Evolutionary conservation across 805 yeast species (phyloP).

Genomic region (Wickerhamiella kurtzmanii): DNA sequence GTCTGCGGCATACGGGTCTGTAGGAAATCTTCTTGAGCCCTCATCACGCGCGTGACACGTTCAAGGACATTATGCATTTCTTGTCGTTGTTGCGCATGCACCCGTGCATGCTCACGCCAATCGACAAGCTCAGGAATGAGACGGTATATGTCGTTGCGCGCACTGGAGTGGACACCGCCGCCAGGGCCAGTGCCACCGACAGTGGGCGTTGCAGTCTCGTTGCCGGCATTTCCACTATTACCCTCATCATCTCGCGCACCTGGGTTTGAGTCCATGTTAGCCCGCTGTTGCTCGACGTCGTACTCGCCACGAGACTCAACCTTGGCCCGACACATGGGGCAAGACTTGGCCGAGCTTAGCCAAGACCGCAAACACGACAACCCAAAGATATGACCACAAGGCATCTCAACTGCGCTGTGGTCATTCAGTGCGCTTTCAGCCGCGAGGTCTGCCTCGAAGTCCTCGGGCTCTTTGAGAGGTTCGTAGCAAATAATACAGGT

Average conservation of each 20-base stretch:
- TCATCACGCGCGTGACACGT: no score
- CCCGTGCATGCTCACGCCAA: neutral
- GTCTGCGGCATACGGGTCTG: no score
- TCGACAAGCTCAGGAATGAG: neutral
- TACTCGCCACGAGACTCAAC: constrained; percentile 29
- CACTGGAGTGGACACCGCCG: neutral
- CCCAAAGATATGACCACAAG: constrained; percentile 84
- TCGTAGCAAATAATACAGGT: constrained; percentile 18
- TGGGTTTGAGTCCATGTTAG: no score
- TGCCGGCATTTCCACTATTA: neutral
- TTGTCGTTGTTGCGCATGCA: no score
- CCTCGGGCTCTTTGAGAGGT: constrained; percentile 8
- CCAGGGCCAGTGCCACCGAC: neutral
- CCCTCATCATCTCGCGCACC: no score
- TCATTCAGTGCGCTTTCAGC: constrained; percentile 5
- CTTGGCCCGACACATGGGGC: constrained; percentile 72
- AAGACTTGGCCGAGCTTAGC: constrained; percentile 59
- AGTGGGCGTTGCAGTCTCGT: neutral
- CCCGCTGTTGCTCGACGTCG: neutral
- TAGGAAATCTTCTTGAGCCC: no score
- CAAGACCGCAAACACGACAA: constrained; percentile 72
- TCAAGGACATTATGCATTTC: no score
- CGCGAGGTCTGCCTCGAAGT: neutral
- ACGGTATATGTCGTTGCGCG: neutral
- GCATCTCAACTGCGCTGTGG: constrained; percentile 62